A percentile compares a stretch with the other conserved stretches of the same genome.
These are phyloP conservation scores for Daldinia eschscholtzii DNA, from an alignment of 2,329 filamentous ascomycete species.

Conservation along the genomic window DNA sequence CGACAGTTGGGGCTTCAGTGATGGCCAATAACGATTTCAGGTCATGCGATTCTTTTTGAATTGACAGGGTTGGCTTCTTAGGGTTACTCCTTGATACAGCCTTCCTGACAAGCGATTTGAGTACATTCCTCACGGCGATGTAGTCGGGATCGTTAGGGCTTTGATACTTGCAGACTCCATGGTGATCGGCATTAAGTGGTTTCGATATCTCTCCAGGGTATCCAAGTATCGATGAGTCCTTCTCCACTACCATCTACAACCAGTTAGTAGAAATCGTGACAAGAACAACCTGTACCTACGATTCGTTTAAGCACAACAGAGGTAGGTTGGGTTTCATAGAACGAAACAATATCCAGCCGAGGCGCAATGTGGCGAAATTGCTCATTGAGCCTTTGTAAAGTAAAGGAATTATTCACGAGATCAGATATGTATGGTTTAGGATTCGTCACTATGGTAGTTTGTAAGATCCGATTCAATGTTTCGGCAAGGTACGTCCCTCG, in stretches of 20 bases:
- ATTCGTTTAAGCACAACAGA: conserved; percentile 29
- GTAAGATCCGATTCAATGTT: conserved; percentile 50
- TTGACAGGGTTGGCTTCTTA: neutral
- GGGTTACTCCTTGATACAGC: conserved; percentile 13
- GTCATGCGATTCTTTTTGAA: conserved; percentile 5
- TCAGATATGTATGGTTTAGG: conserved; percentile 51
- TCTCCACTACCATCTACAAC: conserved; percentile 45
- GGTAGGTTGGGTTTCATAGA: conserved; percentile 48
- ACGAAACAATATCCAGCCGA: conserved; percentile 46
- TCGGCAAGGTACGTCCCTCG: conserved; percentile 50
- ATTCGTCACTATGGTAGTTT: conserved; percentile 28
- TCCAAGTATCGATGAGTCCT: conserved; percentile 58
- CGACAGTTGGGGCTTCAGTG: conserved; percentile 26
- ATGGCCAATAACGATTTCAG: conserved; percentile 31
- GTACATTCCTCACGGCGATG: conserved; percentile 49
- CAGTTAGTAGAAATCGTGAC: neutral
- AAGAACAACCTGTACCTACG: conserved; percentile 16
- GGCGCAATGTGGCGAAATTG: conserved; percentile 49
- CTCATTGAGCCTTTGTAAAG: conserved; percentile 48
- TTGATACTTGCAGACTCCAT: conserved; percentile 58
- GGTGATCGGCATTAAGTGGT: conserved; percentile 58
- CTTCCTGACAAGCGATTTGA: conserved; percentile 44
- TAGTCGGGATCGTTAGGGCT: conserved; percentile 56
- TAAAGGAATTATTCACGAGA: conserved; percentile 43
- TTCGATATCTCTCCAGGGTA: conserved; percentile 57